Evolutionary conservation across 2,329 filamentous ascomycete genomes (phyloP), one percentile per base, ranked within the genome.

Genomic region (Neonectria punicea): DNA sequence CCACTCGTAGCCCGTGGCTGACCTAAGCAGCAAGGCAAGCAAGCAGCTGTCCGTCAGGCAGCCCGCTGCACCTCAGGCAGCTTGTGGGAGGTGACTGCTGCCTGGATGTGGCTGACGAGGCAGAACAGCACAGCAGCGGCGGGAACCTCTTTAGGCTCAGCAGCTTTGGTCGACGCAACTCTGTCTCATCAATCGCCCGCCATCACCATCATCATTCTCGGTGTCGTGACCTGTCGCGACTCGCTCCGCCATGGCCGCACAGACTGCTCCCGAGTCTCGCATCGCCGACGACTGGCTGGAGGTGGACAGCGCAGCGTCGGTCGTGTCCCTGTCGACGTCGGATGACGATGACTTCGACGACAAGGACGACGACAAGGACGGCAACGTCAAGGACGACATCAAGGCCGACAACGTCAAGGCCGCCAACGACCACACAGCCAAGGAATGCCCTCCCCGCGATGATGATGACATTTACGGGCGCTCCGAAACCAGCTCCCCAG

Each of bases 251-350:
- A 72, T 73, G 69, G 18, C 66, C 1, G 47, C 53, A 1, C 13
- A 39, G 2, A 46, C 25, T 25, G 25, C 5, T 6, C 43, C 20
- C n/a, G 53, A 49, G 9, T 58, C 68, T 4, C 56, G 20, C 16
- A 71, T 73, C 2, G 47, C 63, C 22, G 71, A 73, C 22, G 71
- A 73, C 57, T 73, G 71, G 71, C 54, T 66, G 2, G 70, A 74
- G 46, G 46, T 73, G 5, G 67, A 73, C 2, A 65, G 59, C 20
- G 62, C 61, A 5, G 56, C 64, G 1, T 73, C 71, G 1, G 65
- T 74, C 7, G 9, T 71, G 7, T 73, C 71, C 11, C 54, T 72
- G 6, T 51, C 16, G 30, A 58, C 59, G 4, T 63, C 61, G 7
- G 57, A 62, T 25, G 58, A 61, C 32, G 58, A 65, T 7, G 49